phyloP scores from a whole-genome alignment of 495 filamentous ascomycete genomes.

The Recurvomyces mirabilis region DNA sequence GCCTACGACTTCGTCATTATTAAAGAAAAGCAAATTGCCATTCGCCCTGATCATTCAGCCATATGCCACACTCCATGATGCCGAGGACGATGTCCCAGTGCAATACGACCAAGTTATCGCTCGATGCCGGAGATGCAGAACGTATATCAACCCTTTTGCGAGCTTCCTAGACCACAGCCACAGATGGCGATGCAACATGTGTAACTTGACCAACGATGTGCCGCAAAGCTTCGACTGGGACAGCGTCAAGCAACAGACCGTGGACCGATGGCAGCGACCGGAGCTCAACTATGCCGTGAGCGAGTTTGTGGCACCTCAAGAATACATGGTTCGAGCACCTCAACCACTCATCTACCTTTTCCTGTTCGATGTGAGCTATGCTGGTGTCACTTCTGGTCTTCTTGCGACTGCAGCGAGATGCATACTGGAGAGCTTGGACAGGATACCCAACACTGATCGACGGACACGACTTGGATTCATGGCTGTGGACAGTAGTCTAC shows the following conservation, averaged over 20 bases:
- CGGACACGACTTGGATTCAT: conserved; percentile 89
- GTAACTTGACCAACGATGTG: conserved; percentile 95
- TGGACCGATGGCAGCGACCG: conserved; percentile 78
- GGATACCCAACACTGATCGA: conserved; percentile 93
- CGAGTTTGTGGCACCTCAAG: conserved; percentile 94
- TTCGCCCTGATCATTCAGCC: conserved; percentile 95
- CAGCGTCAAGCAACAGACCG: conserved; percentile 70
- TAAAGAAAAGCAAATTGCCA: conserved; percentile 92
- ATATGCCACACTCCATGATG: conserved; percentile 83
- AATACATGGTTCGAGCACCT: conserved; percentile 97
- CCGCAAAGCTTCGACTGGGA: conserved; percentile 99
- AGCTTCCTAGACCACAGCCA: conserved; percentile 95
- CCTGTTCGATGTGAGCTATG: conserved; percentile 91
- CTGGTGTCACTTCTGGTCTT: conserved; percentile 83
- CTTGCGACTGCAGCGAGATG: conserved; percentile 86
- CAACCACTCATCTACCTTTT: conserved; percentile 98
- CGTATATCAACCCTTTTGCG: conserved; percentile 96
- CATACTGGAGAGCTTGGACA: conserved; percentile 87
- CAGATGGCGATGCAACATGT: conserved; percentile 99
- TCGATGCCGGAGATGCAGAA: conserved; percentile 83
- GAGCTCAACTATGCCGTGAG: conserved; percentile 92
- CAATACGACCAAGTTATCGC: conserved; percentile 96
- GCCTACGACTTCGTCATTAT: conserved; percentile 76
- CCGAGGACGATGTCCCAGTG: conserved; percentile 80
- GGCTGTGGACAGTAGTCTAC: conserved; percentile 85